A percentile compares a stretch with the other conserved stretches of the same genome.
Evolutionary conservation across 73 alveolate species (phyloP).

Genomic region (Diophrys sp.): DNA sequence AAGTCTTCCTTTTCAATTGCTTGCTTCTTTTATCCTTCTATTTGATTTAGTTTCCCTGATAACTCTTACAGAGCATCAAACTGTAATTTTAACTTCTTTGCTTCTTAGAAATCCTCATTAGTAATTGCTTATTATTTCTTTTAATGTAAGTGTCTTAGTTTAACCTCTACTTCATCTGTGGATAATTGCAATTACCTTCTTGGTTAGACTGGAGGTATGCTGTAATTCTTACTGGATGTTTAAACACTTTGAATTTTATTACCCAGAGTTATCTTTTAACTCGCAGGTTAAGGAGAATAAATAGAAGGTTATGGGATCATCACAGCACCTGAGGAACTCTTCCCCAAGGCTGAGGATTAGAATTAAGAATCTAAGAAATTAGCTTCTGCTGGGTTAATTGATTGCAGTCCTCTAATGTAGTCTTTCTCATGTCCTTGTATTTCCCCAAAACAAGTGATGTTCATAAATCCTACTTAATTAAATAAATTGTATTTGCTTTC

Average conservation of each 20-base stretch:
- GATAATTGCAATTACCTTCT: neutral
- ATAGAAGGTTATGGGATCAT: neutral
- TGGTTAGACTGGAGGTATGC: neutral
- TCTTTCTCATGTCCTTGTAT: neutral
- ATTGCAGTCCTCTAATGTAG: neutral
- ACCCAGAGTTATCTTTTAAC: too few species aligned
- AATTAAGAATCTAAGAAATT: neutral
- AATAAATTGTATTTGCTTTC: slow-evolving; percentile 6
- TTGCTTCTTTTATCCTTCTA: neutral
- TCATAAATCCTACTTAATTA: slow-evolving; percentile 5
- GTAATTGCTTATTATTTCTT: neutral
- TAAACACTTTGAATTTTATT: too few species aligned
- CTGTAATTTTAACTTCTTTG: neutral
- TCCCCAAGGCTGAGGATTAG: neutral
- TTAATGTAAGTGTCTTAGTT: neutral
- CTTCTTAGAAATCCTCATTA: neutral
- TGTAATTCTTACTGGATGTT: neutral
- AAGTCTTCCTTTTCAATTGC: slow-evolving; percentile 4
- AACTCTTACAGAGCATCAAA: neutral
- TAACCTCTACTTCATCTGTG: neutral
- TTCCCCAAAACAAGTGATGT: slow-evolving; percentile 12
- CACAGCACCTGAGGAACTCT: neutral
- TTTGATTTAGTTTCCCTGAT: neutral
- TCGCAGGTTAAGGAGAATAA: neutral
- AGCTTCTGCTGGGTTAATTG: slow-evolving; percentile 15